Conservation (phyloP, 768 basidiomycete species). For the Amanita thiersii region DNA sequence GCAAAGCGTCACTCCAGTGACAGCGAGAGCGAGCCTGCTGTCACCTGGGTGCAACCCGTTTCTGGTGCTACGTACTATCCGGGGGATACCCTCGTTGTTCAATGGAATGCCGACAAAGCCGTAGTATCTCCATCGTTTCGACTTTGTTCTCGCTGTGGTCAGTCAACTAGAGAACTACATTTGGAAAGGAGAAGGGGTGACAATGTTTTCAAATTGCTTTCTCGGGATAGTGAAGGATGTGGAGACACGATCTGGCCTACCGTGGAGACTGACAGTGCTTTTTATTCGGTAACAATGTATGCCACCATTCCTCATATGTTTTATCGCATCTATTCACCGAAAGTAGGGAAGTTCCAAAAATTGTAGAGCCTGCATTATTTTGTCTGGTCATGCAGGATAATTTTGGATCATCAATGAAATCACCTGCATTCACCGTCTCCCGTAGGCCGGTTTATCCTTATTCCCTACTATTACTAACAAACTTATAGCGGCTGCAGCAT, state of each 20-base stretch:
- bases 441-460: background rate
- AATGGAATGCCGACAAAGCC: background rate
- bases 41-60: no score
- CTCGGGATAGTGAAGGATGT: background rate
- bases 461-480: background rate
- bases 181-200: background rate
- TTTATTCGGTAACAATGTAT: background rate
- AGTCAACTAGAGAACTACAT: background rate
- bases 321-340: background rate
- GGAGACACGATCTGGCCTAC: slow-evolving; percentile 1
- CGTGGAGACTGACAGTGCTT: background rate
- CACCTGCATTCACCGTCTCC: slow-evolving; percentile 4
- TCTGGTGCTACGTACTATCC: no score
- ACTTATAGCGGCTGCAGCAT: background rate
- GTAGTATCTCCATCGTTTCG: slow-evolving; percentile 6
- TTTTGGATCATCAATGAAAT: slow-evolving; percentile 4
- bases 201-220: background rate
- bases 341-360: slow-evolving; percentile 1
- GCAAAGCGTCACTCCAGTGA: no score
- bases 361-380: background rate
- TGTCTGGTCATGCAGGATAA: slow-evolving; percentile 2
- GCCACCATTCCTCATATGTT: background rate
- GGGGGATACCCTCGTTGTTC: background rate
- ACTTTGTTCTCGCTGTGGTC: background rate
- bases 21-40: no score